phyloP scores from a whole-genome alignment of 2,329 filamentous ascomycete species.

The Botryosphaeria dothidea region DNA sequence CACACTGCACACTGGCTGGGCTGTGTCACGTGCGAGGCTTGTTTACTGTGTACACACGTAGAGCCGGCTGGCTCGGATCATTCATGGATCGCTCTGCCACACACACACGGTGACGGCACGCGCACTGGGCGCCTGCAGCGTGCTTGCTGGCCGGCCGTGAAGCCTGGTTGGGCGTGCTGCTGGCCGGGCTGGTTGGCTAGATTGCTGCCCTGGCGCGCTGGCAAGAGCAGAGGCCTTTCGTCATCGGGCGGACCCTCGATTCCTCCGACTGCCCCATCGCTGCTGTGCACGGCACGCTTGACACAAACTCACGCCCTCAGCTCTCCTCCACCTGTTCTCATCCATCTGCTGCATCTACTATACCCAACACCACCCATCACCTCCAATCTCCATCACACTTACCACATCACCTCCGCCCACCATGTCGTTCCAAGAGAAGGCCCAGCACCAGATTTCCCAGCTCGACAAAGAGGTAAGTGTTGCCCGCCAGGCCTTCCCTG shows the following conservation, averaged over 20 bases:
- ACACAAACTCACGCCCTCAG: conserved; percentile 13
- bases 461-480: conserved; percentile 81
- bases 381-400: conserved; percentile 2
- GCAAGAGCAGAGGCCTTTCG: not conserved
- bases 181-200: not conserved
- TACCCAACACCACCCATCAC: not conserved
- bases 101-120: not conserved
- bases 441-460: conserved; percentile 73
- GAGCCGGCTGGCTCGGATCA: not conserved
- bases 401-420: conserved; percentile 32
- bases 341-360: not conserved
- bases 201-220: not conserved
- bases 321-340: conserved; percentile 13
- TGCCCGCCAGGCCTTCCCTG: conserved; percentile 25
- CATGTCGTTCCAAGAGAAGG: conserved; percentile 77
- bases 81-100: conserved; percentile 5
- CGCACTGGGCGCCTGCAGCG: too few relatives aligned
- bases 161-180: not conserved
- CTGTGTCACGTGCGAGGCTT: conserved; percentile 9
- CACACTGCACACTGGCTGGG: not conserved
- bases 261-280: not conserved
- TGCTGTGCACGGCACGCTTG: not conserved
- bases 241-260: conserved; percentile 16
- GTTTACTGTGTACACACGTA: not conserved
- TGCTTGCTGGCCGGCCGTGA: not conserved